phyloP scores from a whole-genome alignment of 1,284 basidiomycete genomes.

The Tilletia caries region DNA sequence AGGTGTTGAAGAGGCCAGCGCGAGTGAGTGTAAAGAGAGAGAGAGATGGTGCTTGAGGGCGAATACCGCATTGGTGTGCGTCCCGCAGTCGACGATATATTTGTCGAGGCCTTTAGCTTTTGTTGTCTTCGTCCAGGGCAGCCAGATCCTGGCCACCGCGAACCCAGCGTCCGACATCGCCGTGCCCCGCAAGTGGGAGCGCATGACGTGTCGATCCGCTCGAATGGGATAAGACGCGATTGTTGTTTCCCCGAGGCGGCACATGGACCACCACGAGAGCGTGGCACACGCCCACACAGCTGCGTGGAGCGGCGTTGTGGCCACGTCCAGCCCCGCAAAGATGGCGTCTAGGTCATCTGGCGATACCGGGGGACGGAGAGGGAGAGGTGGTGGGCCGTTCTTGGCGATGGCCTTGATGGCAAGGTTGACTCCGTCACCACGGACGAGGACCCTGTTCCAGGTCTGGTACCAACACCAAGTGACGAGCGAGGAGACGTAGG shows the following conservation, averaged over 20 bases:
- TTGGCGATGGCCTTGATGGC: neutral
- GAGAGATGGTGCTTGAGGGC: neutral
- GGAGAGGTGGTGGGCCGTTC: neutral
- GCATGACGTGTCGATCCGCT: neutral
- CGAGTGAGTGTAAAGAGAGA: neutral
- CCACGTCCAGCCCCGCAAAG: neutral
- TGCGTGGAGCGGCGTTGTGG: neutral
- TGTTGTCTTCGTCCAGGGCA: neutral
- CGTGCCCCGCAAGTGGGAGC: neutral
- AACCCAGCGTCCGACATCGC: neutral
- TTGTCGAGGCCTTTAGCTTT: neutral
- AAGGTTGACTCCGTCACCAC: neutral
- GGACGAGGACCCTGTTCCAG: neutral
- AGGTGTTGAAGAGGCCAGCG: neutral
- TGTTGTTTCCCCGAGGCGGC: neutral
- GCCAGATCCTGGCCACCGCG: neutral
- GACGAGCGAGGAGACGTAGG: neutral
- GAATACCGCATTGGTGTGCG: neutral
- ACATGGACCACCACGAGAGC: neutral
- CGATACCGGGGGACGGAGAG: neutral
- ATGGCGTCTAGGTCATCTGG: neutral
- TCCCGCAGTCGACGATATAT: neutral
- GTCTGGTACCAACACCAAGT: neutral
- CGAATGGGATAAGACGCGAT: neutral
- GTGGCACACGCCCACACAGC: neutral